Evolutionary conservation across 2,329 filamentous ascomycete species (phyloP).

Genomic region (Arthrinium puccinioides): DNA sequence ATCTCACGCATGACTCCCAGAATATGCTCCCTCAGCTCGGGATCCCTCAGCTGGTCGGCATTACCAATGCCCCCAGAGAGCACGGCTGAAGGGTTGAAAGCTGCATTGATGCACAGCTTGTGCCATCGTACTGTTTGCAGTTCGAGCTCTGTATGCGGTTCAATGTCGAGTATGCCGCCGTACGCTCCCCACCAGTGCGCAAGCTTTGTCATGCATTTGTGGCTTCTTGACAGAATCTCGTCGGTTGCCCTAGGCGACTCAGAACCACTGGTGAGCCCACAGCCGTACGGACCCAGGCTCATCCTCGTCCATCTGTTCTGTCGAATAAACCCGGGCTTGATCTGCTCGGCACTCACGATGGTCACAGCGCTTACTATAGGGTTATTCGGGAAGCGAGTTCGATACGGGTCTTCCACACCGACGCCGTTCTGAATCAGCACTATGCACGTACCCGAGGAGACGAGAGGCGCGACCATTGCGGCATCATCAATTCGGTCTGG

Average conservation of each 20-base stretch:
- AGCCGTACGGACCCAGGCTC: conserved; percentile 58
- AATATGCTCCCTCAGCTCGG: conserved; percentile 55
- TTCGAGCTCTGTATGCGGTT: conserved; percentile 55
- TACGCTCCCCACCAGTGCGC: conserved; percentile 44
- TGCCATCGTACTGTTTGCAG: conserved; percentile 68
- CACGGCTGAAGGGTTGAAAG: conserved; percentile 67
- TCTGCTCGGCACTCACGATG: conserved; percentile 61
- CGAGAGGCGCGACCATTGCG: conserved; percentile 51
- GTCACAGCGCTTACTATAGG: conserved; percentile 63
- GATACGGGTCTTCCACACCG: conserved; percentile 62
- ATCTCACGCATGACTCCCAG: conserved; percentile 65
- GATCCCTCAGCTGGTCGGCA: conserved; percentile 56
- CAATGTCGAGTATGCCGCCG: conserved; percentile 59
- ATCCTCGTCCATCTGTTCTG: conserved; percentile 72
- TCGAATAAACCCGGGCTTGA: conserved; percentile 51
- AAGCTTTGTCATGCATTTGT: conserved; percentile 39
- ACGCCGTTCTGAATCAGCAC: conserved; percentile 66
- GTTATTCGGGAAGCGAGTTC: conserved; percentile 50
- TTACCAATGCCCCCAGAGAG: conserved; percentile 59
- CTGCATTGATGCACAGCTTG: conserved; percentile 70
- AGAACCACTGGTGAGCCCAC: conserved; percentile 33
- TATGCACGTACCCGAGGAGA: conserved; percentile 46
- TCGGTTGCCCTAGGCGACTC: conserved; percentile 9
- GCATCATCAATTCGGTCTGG: conserved; percentile 58
- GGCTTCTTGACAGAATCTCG: conserved; percentile 25